A percentile compares a stretch with the other conserved stretches of the same genome.
Evolutionary conservation across 2,329 filamentous ascomycete species (phyloP).

Genomic region (Claviceps purpurea): DNA sequence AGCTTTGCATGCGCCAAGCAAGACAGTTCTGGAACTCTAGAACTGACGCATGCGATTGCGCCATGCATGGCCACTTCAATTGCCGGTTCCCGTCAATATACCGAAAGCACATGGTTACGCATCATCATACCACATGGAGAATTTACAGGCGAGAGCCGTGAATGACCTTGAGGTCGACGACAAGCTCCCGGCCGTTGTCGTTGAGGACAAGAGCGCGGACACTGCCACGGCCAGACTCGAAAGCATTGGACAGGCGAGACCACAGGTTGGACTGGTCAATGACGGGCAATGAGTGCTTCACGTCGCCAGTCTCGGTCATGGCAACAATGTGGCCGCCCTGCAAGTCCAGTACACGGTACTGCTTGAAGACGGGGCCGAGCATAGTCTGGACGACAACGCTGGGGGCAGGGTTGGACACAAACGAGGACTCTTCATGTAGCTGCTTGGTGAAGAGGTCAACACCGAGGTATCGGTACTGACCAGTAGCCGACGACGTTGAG

Average conservation of each 20-base stretch:
- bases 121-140: not conserved
- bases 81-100: constrained; percentile 7
- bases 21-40: constrained; percentile 4
- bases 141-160: constrained; percentile 59
- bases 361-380: constrained; percentile 99
- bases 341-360: constrained; percentile 98
- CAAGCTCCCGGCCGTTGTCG: constrained; percentile 85
- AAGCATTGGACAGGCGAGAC: constrained; percentile 66
- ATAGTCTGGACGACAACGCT: constrained; percentile 99
- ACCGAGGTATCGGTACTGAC: constrained; percentile 99
- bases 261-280: constrained; percentile 90
- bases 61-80: not conserved
- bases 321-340: constrained; percentile 76
- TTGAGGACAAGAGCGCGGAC: constrained; percentile 93
- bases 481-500: constrained; percentile 92
- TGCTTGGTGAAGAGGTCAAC: constrained; percentile 99
- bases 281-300: constrained; percentile 90
- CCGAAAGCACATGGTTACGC: not conserved
- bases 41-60: not conserved
- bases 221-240: constrained; percentile 82
- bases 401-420: constrained; percentile 91
- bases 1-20: constrained; percentile 11
- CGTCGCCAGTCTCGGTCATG: constrained; percentile 98
- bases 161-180: constrained; percentile 97
- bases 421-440: constrained; percentile 95